Conservation (phyloP, 441 rosid genomes). For the Gossypium laxum region DNA sequence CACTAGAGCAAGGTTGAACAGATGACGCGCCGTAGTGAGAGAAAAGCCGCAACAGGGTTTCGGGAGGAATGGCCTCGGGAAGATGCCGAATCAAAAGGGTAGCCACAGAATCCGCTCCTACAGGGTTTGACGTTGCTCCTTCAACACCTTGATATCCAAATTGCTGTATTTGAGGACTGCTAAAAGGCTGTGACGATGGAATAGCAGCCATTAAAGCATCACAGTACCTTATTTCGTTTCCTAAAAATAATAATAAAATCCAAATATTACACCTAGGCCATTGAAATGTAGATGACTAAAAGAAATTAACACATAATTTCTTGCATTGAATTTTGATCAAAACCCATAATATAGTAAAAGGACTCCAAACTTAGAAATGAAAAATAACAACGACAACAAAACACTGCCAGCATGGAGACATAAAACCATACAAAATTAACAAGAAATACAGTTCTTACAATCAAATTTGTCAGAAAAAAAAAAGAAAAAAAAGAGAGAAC, state of each 20-base stretch:
- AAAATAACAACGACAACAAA: not conserved
- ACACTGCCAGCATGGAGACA: not conserved
- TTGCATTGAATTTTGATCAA: not conserved
- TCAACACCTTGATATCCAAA: constrained; percentile 24
- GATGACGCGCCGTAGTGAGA: constrained; percentile 69
- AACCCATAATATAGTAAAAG: not conserved
- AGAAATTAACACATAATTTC: not conserved
- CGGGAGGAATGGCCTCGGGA: constrained; percentile 73
- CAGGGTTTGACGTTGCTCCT: constrained; percentile 15
- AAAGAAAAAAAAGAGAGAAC: not conserved
- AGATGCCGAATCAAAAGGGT: constrained; percentile 70
- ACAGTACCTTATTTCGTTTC: not conserved
- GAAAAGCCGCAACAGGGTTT: constrained; percentile 57
- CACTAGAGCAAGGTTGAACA: constrained; percentile 67
- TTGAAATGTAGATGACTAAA: not conserved
- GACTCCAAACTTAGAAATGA: not conserved
- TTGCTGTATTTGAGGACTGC: constrained; percentile 17
- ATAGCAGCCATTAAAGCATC: constrained; percentile 24
- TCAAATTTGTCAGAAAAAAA: not conserved
- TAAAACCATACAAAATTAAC: not conserved
- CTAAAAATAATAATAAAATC: not conserved
- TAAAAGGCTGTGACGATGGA: constrained; percentile 18
- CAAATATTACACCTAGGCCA: not conserved
- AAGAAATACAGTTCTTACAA: not conserved
- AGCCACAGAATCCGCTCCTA: constrained; percentile 10